phyloP scores from a whole-genome alignment of 1,284 basidiomycete species.

The Cutaneotrichosporon mucoides region DNA sequence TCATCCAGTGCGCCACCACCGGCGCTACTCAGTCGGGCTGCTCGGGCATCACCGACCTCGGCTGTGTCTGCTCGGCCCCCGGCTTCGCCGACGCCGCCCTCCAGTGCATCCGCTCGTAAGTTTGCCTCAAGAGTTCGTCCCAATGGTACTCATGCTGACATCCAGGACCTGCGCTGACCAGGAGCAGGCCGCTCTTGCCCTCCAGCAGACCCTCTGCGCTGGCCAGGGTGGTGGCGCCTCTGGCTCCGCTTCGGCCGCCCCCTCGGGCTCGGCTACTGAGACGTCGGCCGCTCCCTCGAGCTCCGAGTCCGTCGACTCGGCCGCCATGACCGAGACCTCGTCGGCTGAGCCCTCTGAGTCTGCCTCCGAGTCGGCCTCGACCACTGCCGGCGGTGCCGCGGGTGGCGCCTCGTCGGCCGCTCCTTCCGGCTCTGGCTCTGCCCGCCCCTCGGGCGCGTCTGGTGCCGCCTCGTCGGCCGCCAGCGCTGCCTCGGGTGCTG shows the following conservation, averaged over 20 bases:
- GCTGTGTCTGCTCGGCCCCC: conserved; percentile 5
- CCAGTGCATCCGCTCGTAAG: conserved; percentile 1
- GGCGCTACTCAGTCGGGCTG: conserved; percentile 4
- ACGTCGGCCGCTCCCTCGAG: background rate
- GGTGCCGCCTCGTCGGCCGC: background rate
- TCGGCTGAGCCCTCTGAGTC: background rate
- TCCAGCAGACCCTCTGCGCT: conserved; percentile 2
- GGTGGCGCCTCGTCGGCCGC: background rate
- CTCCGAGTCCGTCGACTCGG: background rate
- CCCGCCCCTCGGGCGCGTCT: background rate
- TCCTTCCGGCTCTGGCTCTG: background rate
- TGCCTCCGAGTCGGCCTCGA: background rate
- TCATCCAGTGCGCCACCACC: conserved; percentile 2
- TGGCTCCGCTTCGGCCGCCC: background rate
- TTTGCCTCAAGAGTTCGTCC: background rate
- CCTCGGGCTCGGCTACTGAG: background rate
- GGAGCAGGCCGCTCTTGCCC: background rate
- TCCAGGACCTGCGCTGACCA: conserved; percentile 6
- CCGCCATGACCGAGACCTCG: background rate
- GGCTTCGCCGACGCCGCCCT: background rate
- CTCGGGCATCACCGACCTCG: background rate
- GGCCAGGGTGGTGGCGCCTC: background rate
- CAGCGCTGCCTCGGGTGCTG: background rate
- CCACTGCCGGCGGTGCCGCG: background rate
- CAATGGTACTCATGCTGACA: background rate